phyloP scores from a whole-genome alignment of 2,329 filamentous ascomycete genomes.

The Blastomyces silverae region DNA sequence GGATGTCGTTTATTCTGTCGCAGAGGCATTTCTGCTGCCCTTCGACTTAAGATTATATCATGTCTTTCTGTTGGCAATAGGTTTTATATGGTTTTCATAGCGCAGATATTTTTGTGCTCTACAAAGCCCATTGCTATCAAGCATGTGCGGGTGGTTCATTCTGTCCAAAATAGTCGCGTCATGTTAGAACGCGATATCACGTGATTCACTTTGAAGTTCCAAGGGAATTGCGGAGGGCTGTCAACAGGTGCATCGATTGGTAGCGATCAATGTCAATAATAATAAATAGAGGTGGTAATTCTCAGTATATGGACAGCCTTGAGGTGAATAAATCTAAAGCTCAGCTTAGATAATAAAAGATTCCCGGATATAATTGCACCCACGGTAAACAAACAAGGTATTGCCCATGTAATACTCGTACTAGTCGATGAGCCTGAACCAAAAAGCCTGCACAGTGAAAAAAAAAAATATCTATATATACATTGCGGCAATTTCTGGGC shows the following conservation, averaged over 20 bases:
- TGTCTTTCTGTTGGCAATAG: neutral
- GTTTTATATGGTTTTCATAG: neutral
- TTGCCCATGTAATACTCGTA: neutral
- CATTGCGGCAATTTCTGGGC: neutral
- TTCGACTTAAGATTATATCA: neutral
- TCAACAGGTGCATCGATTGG: neutral
- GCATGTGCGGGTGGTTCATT: neutral
- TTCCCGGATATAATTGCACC: neutral
- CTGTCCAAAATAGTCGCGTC: neutral
- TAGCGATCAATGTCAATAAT: neutral
- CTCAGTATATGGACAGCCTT: neutral
- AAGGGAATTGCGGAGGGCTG: too few species aligned
- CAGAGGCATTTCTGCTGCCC: conserved; percentile 27
- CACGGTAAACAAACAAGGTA: neutral
- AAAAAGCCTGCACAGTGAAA: neutral
- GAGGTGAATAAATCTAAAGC: neutral
- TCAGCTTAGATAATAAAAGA: neutral
- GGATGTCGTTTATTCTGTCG: conserved; percentile 27
- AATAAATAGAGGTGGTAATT: neutral
- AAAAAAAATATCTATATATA: neutral
- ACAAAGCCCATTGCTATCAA: neutral
- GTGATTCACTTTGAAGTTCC: conserved; percentile 21
- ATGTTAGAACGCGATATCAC: conserved; percentile 25
- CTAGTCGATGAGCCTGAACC: neutral
- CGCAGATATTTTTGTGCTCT: neutral